These are phyloP conservation scores for Cystobasidium pallidum DNA, from an alignment of 1,284 basidiomycete genomes.

Conservation along the genomic window DNA sequence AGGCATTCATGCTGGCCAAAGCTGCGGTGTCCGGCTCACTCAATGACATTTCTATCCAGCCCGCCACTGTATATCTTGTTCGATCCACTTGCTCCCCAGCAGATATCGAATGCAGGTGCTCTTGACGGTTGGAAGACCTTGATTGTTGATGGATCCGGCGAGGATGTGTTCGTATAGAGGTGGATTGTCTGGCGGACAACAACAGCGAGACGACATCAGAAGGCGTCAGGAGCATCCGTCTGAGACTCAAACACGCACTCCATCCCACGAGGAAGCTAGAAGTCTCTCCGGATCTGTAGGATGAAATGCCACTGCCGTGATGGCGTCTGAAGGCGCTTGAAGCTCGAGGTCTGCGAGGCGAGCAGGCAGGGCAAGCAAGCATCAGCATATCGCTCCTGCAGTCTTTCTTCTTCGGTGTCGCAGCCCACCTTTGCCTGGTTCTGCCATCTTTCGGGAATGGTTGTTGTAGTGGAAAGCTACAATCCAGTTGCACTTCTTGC, in stretches of 20 bases:
- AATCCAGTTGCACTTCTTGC: neutral
- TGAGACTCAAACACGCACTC: constrained; percentile 62
- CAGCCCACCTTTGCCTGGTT: constrained; percentile 38
- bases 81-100: constrained; percentile 61
- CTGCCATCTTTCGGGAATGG: constrained; percentile 21
- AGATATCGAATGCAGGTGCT: constrained; percentile 55
- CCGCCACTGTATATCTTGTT: constrained; percentile 72
- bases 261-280: constrained; percentile 84
- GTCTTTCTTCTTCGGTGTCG: neutral
- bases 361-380: neutral
- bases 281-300: constrained; percentile 74
- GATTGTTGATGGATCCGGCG: constrained; percentile 51
- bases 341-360: constrained; percentile 44
- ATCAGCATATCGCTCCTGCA: neutral
- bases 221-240: neutral
- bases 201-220: constrained; percentile 31
- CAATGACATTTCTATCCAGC: constrained; percentile 70
- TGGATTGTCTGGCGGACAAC: constrained; percentile 64
- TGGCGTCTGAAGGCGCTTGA: constrained; percentile 77
- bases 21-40: constrained; percentile 59
- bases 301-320: constrained; percentile 79
- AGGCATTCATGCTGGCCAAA: neutral
- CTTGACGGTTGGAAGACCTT: constrained; percentile 50
- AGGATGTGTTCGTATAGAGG: constrained; percentile 57
- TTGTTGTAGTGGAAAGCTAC: neutral